A percentile compares a stretch with the other conserved stretches of the same genome.
Conservation (phyloP, 352 stramenopile genomes). For the Pythium utonaiense region DNA sequence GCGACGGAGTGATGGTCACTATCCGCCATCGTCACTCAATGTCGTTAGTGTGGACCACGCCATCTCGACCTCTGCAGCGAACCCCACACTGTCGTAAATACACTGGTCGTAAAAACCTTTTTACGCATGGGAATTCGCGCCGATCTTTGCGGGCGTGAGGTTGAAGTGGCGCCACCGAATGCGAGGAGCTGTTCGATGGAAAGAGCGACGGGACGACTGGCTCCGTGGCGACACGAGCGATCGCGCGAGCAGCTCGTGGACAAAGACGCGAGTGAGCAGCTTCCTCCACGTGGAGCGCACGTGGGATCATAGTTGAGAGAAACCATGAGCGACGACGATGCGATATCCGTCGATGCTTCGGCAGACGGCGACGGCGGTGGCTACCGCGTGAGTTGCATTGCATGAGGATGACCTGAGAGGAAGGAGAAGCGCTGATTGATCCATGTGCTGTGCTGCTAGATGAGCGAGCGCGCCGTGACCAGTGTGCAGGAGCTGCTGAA, state of each 20-base stretch:
- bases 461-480: conserved; percentile 55
- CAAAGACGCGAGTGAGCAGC: too few species aligned
- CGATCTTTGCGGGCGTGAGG: not conserved
- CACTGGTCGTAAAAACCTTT: not conserved
- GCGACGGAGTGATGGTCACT: conserved; percentile 16
- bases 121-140: not conserved
- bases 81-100: not conserved
- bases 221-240: not conserved
- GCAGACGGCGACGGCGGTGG: conserved; percentile 16
- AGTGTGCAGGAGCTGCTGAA: conserved; percentile 72
- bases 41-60: conserved; percentile 16
- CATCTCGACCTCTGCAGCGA: not conserved
- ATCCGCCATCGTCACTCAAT: not conserved
- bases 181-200: not conserved
- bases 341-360: conserved; percentile 11
- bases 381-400: conserved; percentile 41
- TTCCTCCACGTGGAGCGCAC: not conserved
- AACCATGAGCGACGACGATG: conserved; percentile 35
- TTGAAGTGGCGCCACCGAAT: conserved; percentile 3
- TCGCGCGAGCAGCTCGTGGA: too few species aligned
- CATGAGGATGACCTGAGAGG: too few species aligned
- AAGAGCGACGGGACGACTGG: not conserved
- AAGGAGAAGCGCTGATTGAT: not conserved
- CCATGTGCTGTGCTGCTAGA: conserved; percentile 24
- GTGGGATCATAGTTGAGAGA: not conserved